Evolutionary conservation across 306 rosid genomes (phyloP).

Genomic region (Vigna hirtella): DNA sequence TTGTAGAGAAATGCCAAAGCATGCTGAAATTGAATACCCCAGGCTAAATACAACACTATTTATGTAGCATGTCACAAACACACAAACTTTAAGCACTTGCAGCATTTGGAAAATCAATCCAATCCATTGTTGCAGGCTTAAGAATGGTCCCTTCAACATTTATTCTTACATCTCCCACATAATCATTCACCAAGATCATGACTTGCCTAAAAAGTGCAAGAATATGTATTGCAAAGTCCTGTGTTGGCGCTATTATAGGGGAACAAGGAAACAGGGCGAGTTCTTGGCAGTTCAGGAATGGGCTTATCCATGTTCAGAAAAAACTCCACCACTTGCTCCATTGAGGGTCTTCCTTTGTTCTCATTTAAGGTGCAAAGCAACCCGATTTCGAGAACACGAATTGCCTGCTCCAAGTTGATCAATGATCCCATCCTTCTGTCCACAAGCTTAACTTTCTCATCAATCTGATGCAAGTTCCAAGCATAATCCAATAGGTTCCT

Average conservation of each 20-base stretch:
- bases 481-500: slow-evolving; percentile 68
- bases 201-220: slow-evolving; percentile 63
- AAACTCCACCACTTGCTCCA: slow-evolving; percentile 75
- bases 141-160: slow-evolving; percentile 3
- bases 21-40: neutral
- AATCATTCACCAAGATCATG: slow-evolving; percentile 10
- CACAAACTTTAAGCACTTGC: slow-evolving; percentile 31
- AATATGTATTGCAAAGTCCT: slow-evolving; percentile 70
- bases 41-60: slow-evolving; percentile 1
- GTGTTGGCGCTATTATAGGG: slow-evolving; percentile 71
- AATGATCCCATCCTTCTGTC: slow-evolving; percentile 73
- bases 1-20: neutral
- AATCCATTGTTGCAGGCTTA: slow-evolving; percentile 6
- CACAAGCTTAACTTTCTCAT: slow-evolving; percentile 59
- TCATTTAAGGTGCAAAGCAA: slow-evolving; percentile 80
- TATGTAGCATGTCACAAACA: slow-evolving; percentile 5
- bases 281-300: slow-evolving; percentile 69
- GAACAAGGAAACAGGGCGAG: slow-evolving; percentile 70
- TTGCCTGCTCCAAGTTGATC: slow-evolving; percentile 71
- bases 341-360: slow-evolving; percentile 70
- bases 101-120: slow-evolving; percentile 34
- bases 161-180: slow-evolving; percentile 11
- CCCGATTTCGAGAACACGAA: slow-evolving; percentile 65
- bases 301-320: slow-evolving; percentile 61
- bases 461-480: slow-evolving; percentile 69